Evolutionary conservation across 2,329 filamentous ascomycete species (phyloP), one percentile per base, ranked within the genome.

Genomic region (Aspergillus sp.): DNA sequence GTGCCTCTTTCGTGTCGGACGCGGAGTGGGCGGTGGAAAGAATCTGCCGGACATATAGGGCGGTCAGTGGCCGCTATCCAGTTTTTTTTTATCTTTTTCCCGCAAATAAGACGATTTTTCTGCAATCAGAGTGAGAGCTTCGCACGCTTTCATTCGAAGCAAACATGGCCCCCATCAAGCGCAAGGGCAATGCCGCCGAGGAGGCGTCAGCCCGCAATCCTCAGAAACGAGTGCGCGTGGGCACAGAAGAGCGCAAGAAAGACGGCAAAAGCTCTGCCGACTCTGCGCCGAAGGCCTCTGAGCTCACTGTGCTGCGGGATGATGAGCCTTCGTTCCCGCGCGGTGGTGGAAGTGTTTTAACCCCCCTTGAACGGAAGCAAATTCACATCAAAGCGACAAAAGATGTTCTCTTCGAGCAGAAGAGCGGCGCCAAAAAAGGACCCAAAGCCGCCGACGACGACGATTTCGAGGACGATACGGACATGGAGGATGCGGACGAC

Each of bases 331-430:
- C 94, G 49, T 99, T 99, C 72, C 94, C 95, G 68, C 88, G 95
- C 83, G 95, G 95, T 59, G 96, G 95, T 48, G 94, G 88, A 57
- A 96, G 92, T 73, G 84, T 97, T 56, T 81, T 99, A 74, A 97
- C 95, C 2, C 93, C 95, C 22, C 82, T 99, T 55, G 95, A 99
- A 77, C 91, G 96, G 75, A 97, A 97, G 80, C 92, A 98, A 78
- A 98, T 99, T 65, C 90, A 95, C 71, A 89, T 96, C 61, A 91
- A 98, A 78, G 95, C 95, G 50, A 95, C 91, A 73, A 89, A 90
- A 70, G 95, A 99, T 82, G 95, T 93, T 46, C 82, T 96, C 45
- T 95, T 94, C 74, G 95, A 98, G 78, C 89, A 96, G 70, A 85
- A 89, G 68, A 54, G 57, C 57, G 86, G 86, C 52, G 79, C 81